These are phyloP conservation scores for Asterophora lycoperdoides DNA, from an alignment of 768 basidiomycete species.

Conservation along the genomic window DNA sequence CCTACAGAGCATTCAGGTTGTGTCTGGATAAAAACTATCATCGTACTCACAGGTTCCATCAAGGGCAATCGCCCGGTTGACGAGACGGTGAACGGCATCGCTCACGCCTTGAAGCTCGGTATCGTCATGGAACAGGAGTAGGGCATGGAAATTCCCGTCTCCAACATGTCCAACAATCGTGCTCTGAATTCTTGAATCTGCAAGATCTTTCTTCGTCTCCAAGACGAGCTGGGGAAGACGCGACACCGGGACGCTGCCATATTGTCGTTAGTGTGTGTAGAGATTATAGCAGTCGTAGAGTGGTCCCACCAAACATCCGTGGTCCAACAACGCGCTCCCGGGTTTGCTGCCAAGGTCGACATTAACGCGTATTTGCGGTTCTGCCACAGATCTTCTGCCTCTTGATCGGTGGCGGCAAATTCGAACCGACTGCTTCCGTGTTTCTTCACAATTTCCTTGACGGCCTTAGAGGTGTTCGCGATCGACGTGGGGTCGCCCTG, in stretches of 20 bases:
- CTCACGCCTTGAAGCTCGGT: slow-evolving; percentile 51
- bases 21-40: too few relatives aligned
- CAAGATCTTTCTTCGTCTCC: slow-evolving; percentile 78
- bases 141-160: slow-evolving; percentile 57
- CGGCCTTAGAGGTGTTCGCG: slow-evolving; percentile 50
- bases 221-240: slow-evolving; percentile 63
- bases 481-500: slow-evolving; percentile 69
- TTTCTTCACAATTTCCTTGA: slow-evolving; percentile 58
- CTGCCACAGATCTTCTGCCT: slow-evolving; percentile 77
- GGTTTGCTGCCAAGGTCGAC: slow-evolving; percentile 60
- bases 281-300: background rate
- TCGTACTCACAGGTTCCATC: slow-evolving; percentile 67
- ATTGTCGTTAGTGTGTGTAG: background rate
- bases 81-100: slow-evolving; percentile 64
- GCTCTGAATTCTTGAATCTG: slow-evolving; percentile 47
- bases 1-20: slow-evolving; percentile 35
- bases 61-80: slow-evolving; percentile 64
- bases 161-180: slow-evolving; percentile 82
- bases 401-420: slow-evolving; percentile 69
- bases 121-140: slow-evolving; percentile 58
- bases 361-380: slow-evolving; percentile 82
- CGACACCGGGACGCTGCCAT: slow-evolving; percentile 60
- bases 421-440: slow-evolving; percentile 67
- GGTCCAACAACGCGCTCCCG: slow-evolving; percentile 70
- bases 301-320: slow-evolving; percentile 81